phyloP scores from a whole-genome alignment of 306 rosid species.

The Begonia fuchsioides region DNA sequence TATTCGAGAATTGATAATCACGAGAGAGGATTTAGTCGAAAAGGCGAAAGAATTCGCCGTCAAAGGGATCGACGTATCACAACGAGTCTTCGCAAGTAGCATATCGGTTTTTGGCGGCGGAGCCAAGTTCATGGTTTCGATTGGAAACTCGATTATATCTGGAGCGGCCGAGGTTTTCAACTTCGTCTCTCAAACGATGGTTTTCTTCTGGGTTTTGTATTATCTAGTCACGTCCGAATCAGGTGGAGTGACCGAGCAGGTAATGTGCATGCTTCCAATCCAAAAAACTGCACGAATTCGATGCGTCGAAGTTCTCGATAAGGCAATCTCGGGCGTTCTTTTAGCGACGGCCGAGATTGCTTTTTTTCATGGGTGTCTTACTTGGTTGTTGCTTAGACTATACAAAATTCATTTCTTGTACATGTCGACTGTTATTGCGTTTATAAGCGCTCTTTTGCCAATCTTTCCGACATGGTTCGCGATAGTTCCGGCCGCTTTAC shows the following conservation, averaged over 20 bases:
- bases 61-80: slow-evolving; percentile 64
- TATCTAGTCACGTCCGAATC: slow-evolving; percentile 80
- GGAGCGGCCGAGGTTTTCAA: slow-evolving; percentile 94
- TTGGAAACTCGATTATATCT: slow-evolving; percentile 61
- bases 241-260: slow-evolving; percentile 97
- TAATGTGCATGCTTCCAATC: slow-evolving; percentile 73
- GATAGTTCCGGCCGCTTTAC: slow-evolving; percentile 69
- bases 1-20: slow-evolving; percentile 55
- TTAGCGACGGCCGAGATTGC: slow-evolving; percentile 85
- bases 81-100: slow-evolving; percentile 53
- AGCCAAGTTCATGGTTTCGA: slow-evolving; percentile 44
- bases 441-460: slow-evolving; percentile 63
- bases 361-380: slow-evolving; percentile 75
- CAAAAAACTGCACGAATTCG: slow-evolving; percentile 45
- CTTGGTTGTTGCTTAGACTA: slow-evolving; percentile 80
- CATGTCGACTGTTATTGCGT: slow-evolving; percentile 77
- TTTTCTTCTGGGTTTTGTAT: slow-evolving; percentile 87
- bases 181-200: slow-evolving; percentile 79
- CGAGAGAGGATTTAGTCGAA: slow-evolving; percentile 65
- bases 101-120: slow-evolving; percentile 59
- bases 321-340: slow-evolving; percentile 81
- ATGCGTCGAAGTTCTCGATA: slow-evolving; percentile 86
- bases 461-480: slow-evolving; percentile 77
- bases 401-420: slow-evolving; percentile 76
- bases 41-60: slow-evolving; percentile 83